Base-by-base conservation (phyloP, 2,329 filamentous ascomycete species). In the Penicillium sp. region DNA sequence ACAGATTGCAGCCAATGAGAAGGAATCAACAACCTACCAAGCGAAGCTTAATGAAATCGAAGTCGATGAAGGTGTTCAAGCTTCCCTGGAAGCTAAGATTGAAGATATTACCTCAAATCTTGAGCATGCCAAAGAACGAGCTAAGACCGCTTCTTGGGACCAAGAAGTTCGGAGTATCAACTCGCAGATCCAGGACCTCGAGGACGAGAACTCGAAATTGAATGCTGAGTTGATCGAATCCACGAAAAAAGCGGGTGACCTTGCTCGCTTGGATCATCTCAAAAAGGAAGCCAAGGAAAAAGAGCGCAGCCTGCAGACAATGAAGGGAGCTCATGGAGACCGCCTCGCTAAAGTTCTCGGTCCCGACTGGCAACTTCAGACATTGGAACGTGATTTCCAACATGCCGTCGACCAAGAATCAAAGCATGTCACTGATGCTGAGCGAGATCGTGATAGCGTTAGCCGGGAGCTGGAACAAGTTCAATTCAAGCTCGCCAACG, bases 1-100 rank as follows among this genome's bases (percentile, higher is more conserved):
- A 58, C 85, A 89, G 42, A 90, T 95, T 53, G 75, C 77, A 0
- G 74, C 79, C 5, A 91, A 94, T 60, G 90, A 95, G 53, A 85
- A 81, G 64, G 88, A 88, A 48, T 83, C 86, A 6, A 73, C 73
- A 3, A 74, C 76, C 1, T 77, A 92, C 30, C 89, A 95, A 65
- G 79, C 76, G 42, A 83, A 88, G 28, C 77, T 90, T 28, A 81
- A 87, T 61, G 77, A 78, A n/a, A 86, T 99, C 49, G 81, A 88
- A 31, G 81, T 92, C 27, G 92, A 99, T 61, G 92, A 97, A 73
- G 92, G 92, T 3, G 83, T 83, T 28, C 89, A 90, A 68, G 88
- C 88, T 24, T 78, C 89, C 3, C 78, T 96, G 6, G 87, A 94
- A 62, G 82, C 85, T 14, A 86, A 87, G 47, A 81, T 89, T 44